phyloP scores from a whole-genome alignment of 139 green algal genomes.

The Chlamydomonas eustigma region DNA sequence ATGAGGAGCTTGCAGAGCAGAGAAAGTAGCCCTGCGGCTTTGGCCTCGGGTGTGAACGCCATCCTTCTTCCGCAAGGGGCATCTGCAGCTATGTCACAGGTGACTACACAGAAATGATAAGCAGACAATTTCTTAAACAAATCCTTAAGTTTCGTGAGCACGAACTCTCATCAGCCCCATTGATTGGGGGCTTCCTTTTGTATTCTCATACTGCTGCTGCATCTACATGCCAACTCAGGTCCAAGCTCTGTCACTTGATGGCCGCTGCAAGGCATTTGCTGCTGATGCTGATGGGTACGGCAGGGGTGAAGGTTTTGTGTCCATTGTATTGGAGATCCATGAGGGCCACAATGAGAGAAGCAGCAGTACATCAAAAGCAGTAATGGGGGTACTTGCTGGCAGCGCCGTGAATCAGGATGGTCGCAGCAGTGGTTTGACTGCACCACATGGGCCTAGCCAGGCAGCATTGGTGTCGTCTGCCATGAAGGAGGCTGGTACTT shows the following conservation, averaged over 20 bases:
- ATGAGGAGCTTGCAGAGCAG: slow-evolving; percentile 27
- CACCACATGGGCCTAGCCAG: slow-evolving; percentile 75
- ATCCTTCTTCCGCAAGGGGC: slow-evolving; percentile 62
- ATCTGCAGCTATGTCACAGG: slow-evolving; percentile 64
- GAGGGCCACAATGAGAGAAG: neutral
- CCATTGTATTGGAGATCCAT: slow-evolving; percentile 42
- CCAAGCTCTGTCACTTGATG: slow-evolving; percentile 55
- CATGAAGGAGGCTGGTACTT: slow-evolving; percentile 28
- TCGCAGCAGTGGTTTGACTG: slow-evolving; percentile 76
- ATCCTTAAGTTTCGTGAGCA: too few species aligned
- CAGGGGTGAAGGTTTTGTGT: slow-evolving; percentile 69
- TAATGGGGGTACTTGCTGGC: slow-evolving; percentile 43
- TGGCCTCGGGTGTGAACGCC: slow-evolving; percentile 67
- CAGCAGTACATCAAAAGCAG: slow-evolving; percentile 28
- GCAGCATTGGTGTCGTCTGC: slow-evolving; percentile 51
- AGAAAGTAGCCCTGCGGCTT: slow-evolving; percentile 22
- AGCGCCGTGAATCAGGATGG: slow-evolving; percentile 88
- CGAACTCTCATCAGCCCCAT: too few species aligned
- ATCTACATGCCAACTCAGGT: slow-evolving; percentile 20
- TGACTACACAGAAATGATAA: too few species aligned
- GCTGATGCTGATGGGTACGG: slow-evolving; percentile 80
- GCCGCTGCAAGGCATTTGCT: slow-evolving; percentile 81
- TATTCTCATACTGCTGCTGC: slow-evolving; percentile 13
- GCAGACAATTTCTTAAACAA: too few species aligned
- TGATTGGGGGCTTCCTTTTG: too few species aligned